Base-by-base conservation (phyloP, 441 rosid species). In the Bruguiera hainesii region DNA sequence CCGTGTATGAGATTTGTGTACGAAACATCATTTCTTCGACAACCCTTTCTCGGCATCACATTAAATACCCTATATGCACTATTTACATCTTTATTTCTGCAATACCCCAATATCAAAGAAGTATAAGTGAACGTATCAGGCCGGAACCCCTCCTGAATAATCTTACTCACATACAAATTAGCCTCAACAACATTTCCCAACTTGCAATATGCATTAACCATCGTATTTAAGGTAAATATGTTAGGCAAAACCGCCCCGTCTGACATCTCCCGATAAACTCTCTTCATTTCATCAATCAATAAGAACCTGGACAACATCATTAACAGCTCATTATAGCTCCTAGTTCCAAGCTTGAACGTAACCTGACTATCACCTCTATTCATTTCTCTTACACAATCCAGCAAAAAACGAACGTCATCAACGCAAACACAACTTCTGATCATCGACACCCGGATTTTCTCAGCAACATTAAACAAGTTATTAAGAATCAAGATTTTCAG, bases 151-250 rank as follows among this genome's bases (percentile, higher is more conserved):
- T 77, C 88, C 79, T 81, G 86, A 70, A 81, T 72, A 63, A 91
- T 87, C 88, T 78, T 87, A 68, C 84, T 82, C 61, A 83, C 80
- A 72, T 85, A 91, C 53, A 64, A 48, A 71, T 79, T 76, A 8
- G 91, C 97, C 83, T 76, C 85, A 19, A 56, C 84, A 56, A 91
- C 76, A 79, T 91, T 84, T 61, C 93, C 96, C 28, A 85, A 7
- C 82, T 89, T 87, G 66, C 96, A 89, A 78, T 81, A 89, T 33
- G 73, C 96, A 75, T 84, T 83, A 42, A 91, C 85, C 96, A 91
- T 83, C 3, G 91, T 87, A 71, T 91, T 91, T 59, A 82, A 84
- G 3, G 97, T 91, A 67, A 74, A 78, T 18, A 87, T 81, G 71
- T 87, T 82, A 0, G 93, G 93, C 21, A 52, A 62, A 69, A 91